Percentiles rank a stretch among this genome's conserved stretches.
These are phyloP conservation scores for Capronia americana DNA, from an alignment of 2,329 filamentous ascomycete species.

Conservation along the genomic window DNA sequence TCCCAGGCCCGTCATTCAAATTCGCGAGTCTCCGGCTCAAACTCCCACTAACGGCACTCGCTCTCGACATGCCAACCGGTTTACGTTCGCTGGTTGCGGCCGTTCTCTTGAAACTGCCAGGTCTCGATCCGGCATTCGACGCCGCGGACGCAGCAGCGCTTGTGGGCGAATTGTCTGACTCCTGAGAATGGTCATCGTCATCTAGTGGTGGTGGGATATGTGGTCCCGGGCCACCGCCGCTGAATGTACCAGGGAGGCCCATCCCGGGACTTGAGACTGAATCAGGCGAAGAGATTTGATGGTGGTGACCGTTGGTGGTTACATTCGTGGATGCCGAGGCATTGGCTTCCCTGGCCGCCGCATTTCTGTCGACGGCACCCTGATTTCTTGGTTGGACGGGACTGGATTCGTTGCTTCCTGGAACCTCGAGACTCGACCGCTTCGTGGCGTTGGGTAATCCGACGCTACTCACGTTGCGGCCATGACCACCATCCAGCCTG, in stretches of 20 bases:
- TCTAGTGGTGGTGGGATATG: slow-evolving; percentile 46
- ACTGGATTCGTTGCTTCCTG: slow-evolving; percentile 61
- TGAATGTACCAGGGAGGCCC: slow-evolving; percentile 40
- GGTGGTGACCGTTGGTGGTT: slow-evolving; percentile 19
- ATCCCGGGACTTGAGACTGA: slow-evolving; percentile 33
- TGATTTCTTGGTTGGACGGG: slow-evolving; percentile 47
- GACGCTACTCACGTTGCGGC: slow-evolving; percentile 38
- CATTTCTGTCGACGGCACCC: slow-evolving; percentile 36
- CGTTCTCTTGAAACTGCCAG: slow-evolving; percentile 65
- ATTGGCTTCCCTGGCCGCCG: slow-evolving; percentile 19
- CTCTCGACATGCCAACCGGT: slow-evolving; percentile 40
- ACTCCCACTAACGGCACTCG: slow-evolving; percentile 45
- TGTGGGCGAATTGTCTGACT: slow-evolving; percentile 23
- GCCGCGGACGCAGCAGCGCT: slow-evolving; percentile 36
- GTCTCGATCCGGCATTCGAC: slow-evolving; percentile 54
- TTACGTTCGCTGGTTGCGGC: slow-evolving; percentile 48
- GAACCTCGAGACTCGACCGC: slow-evolving; percentile 80
- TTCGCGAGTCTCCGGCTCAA: slow-evolving; percentile 43
- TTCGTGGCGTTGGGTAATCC: slow-evolving; percentile 60
- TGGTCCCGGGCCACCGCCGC: slow-evolving; percentile 37
- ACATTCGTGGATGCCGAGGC: slow-evolving; percentile 21
- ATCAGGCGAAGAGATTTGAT: slow-evolving; percentile 50
- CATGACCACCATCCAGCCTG: slow-evolving; percentile 61
- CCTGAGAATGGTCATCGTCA: slow-evolving; percentile 37
- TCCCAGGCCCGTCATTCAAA: not conserved